Evolutionary conservation across 371 early-diverging fungal species (phyloP).

Genomic region (Mortierella sp.): DNA sequence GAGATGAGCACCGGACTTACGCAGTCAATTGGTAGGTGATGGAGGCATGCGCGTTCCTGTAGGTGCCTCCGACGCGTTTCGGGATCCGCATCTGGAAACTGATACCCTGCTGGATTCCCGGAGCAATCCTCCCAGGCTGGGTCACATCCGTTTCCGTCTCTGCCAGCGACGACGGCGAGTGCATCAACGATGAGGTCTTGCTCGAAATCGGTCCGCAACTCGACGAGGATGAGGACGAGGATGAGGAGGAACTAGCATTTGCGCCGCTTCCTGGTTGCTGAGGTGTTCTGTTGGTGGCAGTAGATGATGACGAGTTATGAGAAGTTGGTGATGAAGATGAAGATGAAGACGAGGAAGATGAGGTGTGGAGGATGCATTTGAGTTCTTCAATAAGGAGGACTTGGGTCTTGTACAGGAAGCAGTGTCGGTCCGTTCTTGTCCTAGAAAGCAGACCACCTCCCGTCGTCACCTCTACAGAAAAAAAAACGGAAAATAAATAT

Average conservation of each 20-base stretch:
- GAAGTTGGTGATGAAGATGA: not conserved
- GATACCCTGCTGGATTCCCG: constrained; percentile 40
- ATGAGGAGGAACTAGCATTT: too few relatives aligned
- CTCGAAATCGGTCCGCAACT: not conserved
- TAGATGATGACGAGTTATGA: too few relatives aligned
- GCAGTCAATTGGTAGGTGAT: constrained; percentile 41
- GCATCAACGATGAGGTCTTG: not conserved
- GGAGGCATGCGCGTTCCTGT: constrained; percentile 39
- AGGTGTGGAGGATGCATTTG: constrained; percentile 22
- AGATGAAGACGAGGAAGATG: not conserved
- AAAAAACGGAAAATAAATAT: not conserved
- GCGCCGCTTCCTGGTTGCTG: too few relatives aligned
- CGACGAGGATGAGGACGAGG: not conserved
- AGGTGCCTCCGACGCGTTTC: constrained; percentile 41
- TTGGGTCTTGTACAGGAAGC: constrained; percentile 43
- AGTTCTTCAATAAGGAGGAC: constrained; percentile 30
- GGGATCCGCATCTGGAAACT: constrained; percentile 46
- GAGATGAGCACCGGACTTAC: too few relatives aligned
- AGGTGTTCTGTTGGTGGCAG: too few relatives aligned
- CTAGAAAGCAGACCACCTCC: constrained; percentile 40
- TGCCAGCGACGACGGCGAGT: not conserved
- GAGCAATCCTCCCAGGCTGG: constrained; percentile 31
- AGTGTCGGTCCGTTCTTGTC: constrained; percentile 33
- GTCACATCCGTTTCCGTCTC: not conserved
- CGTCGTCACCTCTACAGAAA: constrained; percentile 30